Base-by-base conservation (phyloP, 805 yeast species). In the Millerozyma acaciae region DNA sequence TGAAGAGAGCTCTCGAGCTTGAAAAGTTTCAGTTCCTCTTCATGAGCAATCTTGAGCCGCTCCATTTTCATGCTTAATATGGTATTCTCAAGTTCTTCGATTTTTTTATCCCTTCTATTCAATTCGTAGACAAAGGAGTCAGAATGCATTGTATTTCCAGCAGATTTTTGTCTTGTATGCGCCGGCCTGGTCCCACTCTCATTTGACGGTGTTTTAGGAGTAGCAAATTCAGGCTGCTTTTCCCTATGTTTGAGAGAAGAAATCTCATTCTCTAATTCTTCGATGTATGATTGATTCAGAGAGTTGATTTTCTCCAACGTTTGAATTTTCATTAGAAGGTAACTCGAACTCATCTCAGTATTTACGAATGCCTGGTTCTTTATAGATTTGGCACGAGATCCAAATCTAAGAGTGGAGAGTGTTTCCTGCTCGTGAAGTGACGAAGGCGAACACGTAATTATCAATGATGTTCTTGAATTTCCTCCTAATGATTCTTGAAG, bases 151-250 rank as follows among this genome's bases (percentile, higher is more conserved):
- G 9, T 13, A 14, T 30, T 17, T 9, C 7, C 13, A 8, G 7
- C 14, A 8, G 28, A 21, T n/a, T n/a, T 15, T 34, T 13, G 40
- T 34, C 13, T 37, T 90, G 2, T 86, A 87, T 55, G 95, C 96
- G 0, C 88, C 93, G 2, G 78, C 84, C 28, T 93, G 97, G 97
- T 90, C 88, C 55, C 97, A 93, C 53, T 80, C 97, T n/a, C n/a
- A n/a, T n/a, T n/a, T n/a, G n/a, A n/a, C 16, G 33, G 29, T 21
- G 26, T 18, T 17, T 27, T 16, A 19, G 24, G 15, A 23, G 32
- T n/a, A 32, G 8, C 8, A 10, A 12, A 16, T 8, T 14, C 28
- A 16, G 35, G 36, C 8, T 16, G 17, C 32, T 31, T 46, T 14
- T 71, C 69, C 12, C 40, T 28, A n/a, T n/a, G n/a, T 33, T 70